These are phyloP conservation scores for Auricularia auricula-judae DNA, from an alignment of 768 basidiomycete genomes.

Conservation along the genomic window DNA sequence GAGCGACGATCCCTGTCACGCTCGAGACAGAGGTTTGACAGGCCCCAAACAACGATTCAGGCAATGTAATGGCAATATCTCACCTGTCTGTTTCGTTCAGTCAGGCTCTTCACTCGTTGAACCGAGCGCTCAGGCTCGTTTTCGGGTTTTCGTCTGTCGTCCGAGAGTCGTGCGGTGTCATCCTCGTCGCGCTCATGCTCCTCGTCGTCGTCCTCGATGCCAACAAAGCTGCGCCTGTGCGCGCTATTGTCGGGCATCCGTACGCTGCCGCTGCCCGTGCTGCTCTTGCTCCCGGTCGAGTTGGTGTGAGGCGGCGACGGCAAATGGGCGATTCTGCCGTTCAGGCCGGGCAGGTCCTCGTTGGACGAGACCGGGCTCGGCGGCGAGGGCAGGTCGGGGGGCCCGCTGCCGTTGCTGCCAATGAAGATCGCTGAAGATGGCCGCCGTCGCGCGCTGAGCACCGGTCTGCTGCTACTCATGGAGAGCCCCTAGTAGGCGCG, in stretches of 20 bases:
- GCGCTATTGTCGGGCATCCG: conserved; percentile 12
- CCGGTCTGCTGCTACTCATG: conserved; percentile 1
- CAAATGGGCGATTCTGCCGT: conserved; percentile 42
- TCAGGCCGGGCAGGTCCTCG: conserved; percentile 44
- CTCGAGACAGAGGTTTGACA: too few relatives aligned
- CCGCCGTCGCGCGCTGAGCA: conserved; percentile 29
- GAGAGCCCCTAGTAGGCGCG: neutral
- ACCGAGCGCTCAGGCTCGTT: conserved; percentile 50
- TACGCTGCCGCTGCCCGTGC: conserved; percentile 40
- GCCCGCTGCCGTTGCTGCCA: neutral
- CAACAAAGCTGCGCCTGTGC: conserved; percentile 29
- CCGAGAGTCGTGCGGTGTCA: conserved; percentile 39
- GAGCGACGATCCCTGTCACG: too few relatives aligned
- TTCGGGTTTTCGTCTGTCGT: conserved; percentile 21
- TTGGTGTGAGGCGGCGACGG: conserved; percentile 81
- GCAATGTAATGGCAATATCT: conserved; percentile 19
- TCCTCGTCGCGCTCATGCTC: conserved; percentile 49
- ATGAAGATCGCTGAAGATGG: conserved; percentile 42
- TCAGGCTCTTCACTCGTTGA: conserved; percentile 57
- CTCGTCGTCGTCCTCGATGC: conserved; percentile 31
- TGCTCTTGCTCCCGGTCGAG: conserved; percentile 73
- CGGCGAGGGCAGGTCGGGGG: conserved; percentile 24
- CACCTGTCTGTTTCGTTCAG: conserved; percentile 66
- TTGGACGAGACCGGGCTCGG: conserved; percentile 61
- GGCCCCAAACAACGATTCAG: neutral